Evolutionary conservation across 208 protist species (phyloP), one percentile per base, ranked within the genome.

Genomic region (Balamuthia mandrillaris): DNA sequence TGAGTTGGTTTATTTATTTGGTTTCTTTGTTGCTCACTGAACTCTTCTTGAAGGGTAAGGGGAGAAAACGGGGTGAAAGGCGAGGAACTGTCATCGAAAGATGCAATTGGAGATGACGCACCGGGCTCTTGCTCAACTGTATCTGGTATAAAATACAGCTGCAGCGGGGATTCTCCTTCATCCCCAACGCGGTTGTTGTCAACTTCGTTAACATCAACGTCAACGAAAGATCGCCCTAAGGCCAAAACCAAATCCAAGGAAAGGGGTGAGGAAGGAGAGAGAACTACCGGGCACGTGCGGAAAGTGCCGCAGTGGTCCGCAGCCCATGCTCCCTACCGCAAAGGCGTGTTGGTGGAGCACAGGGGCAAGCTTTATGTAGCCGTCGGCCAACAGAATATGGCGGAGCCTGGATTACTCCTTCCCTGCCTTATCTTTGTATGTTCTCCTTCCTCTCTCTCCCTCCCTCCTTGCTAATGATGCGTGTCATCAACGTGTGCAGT

Each of bases 361-460:
- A 42, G 70, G n/a, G 70, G 70, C 12, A 79, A 41, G n/a, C 70
- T 60, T 49, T 79, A 79, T 24, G 70, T 79, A 42, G 70, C 70
- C 12, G 58, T 79, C 70, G 70, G 31, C 37, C 47, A 42, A 3
- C 41, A 60, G 31, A 79, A 79, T 29, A 44, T 49, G 45, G 70
- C 70, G 1, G 45, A 79, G 31, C 70, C 70, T 2, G 70, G 70
- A 24, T 29, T 60, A 31, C 58, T 33, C 45, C 70, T 79, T 3
- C 70, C 70, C 12, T 79, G 70, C 47, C 70, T 79, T n/a, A 79
- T 79, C 45, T 79, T 60, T 49, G 70, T 77, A 77, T 45, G 68
- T n/a, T 44, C 5, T 37, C 35, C 45, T 37, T 37, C 27, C 61
- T 70, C 45, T 37, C 45, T 37, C 21, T 70, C 35, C 35, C 5